These are phyloP conservation scores for Cladosporium sp. DNA, from an alignment of 2,329 filamentous ascomycete species.

Conservation along the genomic window DNA sequence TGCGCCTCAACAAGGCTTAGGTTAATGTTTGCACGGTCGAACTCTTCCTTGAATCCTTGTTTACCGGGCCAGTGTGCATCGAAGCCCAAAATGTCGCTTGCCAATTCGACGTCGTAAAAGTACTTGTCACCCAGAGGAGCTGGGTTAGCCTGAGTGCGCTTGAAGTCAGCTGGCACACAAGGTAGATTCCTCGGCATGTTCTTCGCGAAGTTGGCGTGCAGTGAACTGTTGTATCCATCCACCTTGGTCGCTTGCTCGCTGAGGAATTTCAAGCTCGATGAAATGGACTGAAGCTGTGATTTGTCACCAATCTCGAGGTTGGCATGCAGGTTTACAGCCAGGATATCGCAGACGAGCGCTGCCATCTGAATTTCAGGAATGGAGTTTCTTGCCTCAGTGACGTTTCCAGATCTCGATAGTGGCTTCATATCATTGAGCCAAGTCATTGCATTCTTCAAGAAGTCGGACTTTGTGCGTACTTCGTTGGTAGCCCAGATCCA, in stretches of 20 bases:
- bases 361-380: slow-evolving; percentile 54
- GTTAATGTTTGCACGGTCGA: slow-evolving; percentile 83
- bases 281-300: slow-evolving; percentile 63
- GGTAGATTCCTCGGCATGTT: slow-evolving; percentile 66
- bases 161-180: slow-evolving; percentile 71
- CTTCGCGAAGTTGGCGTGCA: slow-evolving; percentile 77
- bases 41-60: slow-evolving; percentile 70
- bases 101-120: slow-evolving; percentile 77
- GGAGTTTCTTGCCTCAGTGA: slow-evolving; percentile 26
- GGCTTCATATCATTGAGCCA: slow-evolving; percentile 60
- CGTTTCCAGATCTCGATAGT: slow-evolving; percentile 34
- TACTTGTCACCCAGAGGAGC: slow-evolving; percentile 63
- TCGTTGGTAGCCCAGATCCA: slow-evolving; percentile 93
- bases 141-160: slow-evolving; percentile 58
- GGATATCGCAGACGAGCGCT: slow-evolving; percentile 77
- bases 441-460: slow-evolving; percentile 65
- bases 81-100: slow-evolving; percentile 68
- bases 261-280: slow-evolving; percentile 73
- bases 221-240: slow-evolving; percentile 78
- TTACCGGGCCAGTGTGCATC: slow-evolving; percentile 71
- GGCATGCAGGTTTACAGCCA: slow-evolving; percentile 86
- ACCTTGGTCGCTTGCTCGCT: slow-evolving; percentile 71
- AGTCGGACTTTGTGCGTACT: slow-evolving; percentile 66
- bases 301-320: slow-evolving; percentile 69
- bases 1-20: slow-evolving; percentile 89